phyloP scores from a whole-genome alignment of 257 asterid species.

The Sherardia arvensis region DNA sequence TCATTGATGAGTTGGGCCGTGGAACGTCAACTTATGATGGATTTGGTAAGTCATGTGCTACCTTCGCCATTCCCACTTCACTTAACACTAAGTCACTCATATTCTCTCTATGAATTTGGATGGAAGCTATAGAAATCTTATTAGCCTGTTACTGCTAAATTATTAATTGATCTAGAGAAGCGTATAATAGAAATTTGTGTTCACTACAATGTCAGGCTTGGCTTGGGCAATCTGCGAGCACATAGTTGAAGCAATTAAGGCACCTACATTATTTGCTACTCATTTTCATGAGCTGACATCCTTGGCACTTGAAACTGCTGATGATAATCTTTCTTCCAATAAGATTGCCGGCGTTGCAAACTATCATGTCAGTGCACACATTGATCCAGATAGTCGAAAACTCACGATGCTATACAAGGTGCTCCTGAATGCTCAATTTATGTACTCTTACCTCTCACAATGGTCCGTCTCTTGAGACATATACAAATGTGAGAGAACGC shows the following conservation, averaged over 20 bases:
- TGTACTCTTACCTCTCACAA: neutral
- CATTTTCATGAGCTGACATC: slow-evolving; percentile 98
- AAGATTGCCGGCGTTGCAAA: slow-evolving; percentile 63
- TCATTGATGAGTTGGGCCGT: slow-evolving; percentile 96
- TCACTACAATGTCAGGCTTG: slow-evolving; percentile 40
- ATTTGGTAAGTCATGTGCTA: slow-evolving; percentile 54
- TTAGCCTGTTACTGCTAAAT: neutral
- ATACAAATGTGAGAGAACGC: neutral
- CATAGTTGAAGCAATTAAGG: slow-evolving; percentile 66
- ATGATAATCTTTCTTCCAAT: slow-evolving; percentile 30
- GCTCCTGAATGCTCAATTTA: slow-evolving; percentile 13
- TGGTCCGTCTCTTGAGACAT: neutral
- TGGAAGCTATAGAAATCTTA: neutral
- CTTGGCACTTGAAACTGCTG: slow-evolving; percentile 48
- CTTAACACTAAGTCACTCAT: neutral
- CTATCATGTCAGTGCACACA: slow-evolving; percentile 94
- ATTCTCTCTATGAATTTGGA: neutral
- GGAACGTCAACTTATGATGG: slow-evolving; percentile 99
- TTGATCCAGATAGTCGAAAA: slow-evolving; percentile 77
- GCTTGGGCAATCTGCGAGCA: slow-evolving; percentile 99
- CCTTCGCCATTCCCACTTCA: neutral
- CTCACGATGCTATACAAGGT: slow-evolving; percentile 98
- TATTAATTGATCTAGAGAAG: neutral
- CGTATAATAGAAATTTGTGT: neutral
- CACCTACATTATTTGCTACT: slow-evolving; percentile 94